Evolutionary conservation across 225 moss, liverwort and hornwort species (phyloP).

Genomic region (Antitrichia curtipendula): DNA sequence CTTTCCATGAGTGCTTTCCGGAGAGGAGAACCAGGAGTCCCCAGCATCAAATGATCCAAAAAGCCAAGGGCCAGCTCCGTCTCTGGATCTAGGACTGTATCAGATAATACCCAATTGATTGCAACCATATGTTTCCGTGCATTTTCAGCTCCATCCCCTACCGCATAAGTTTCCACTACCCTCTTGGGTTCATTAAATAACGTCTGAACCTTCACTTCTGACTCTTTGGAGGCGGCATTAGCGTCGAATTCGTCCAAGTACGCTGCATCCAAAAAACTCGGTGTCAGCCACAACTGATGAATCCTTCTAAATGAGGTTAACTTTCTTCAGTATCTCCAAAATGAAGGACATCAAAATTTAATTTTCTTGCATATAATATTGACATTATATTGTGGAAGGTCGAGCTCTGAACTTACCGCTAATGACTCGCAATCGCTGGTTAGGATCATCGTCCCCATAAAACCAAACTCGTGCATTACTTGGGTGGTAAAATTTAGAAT

Average conservation of each 20-base stretch:
- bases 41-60: constrained; percentile 81
- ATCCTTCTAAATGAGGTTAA: not conserved
- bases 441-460: constrained; percentile 93
- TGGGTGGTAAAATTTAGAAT: constrained; percentile 88
- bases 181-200: constrained; percentile 72
- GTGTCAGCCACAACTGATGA: not conserved
- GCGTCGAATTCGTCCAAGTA: constrained; percentile 78
- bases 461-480: constrained; percentile 96
- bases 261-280: constrained; percentile 23
- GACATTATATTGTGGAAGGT: not conserved
- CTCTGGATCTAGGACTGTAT: constrained; percentile 62
- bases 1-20: constrained; percentile 93
- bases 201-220: constrained; percentile 80
- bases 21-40: constrained; percentile 87
- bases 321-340: not conserved
- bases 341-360: not conserved
- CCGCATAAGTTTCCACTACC: constrained; percentile 77
- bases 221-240: constrained; percentile 66
- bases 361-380: not conserved
- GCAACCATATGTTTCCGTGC: constrained; percentile 93
- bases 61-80: constrained; percentile 98
- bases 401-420: constrained; percentile 30
- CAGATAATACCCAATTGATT: constrained; percentile 88
- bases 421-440: constrained; percentile 67
- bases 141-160: constrained; percentile 64